phyloP scores from a whole-genome alignment of 1,139 yeast species.

The Meyerozyma carpophila region DNA sequence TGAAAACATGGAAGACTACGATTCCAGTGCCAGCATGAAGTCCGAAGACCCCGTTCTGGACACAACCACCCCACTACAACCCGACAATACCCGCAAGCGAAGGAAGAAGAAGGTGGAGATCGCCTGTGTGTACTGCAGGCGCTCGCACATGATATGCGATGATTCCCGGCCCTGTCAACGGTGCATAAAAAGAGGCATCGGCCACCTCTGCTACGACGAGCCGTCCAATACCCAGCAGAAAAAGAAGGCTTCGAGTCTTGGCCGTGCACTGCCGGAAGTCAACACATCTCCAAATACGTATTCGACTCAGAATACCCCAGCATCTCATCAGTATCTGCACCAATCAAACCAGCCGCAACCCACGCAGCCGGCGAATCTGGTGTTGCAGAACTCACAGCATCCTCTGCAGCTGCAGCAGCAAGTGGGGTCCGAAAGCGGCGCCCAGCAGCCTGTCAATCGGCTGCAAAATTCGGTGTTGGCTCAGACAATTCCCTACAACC shows the following conservation, averaged over 20 bases:
- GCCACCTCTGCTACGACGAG: slow-evolving; percentile 85
- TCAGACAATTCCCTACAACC: slow-evolving; percentile 47
- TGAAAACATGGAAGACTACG: slow-evolving; percentile 1
- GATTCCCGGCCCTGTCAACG: slow-evolving; percentile 80
- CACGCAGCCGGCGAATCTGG: background rate
- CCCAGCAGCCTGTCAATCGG: background rate
- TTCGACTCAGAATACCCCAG: background rate
- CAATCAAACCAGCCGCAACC: background rate
- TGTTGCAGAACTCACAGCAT: background rate
- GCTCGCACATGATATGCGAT: slow-evolving; percentile 95
- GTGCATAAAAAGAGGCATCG: slow-evolving; percentile 83
- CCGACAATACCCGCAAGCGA: slow-evolving; percentile 13
- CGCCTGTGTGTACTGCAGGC: slow-evolving; percentile 88
- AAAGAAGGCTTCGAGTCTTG: slow-evolving; percentile 32
- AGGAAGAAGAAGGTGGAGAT: slow-evolving; percentile 54
- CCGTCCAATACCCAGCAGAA: slow-evolving; percentile 44
- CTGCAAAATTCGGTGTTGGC: slow-evolving; percentile 29
- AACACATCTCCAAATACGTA: background rate
- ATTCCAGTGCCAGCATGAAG: background rate
- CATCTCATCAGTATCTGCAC: background rate
- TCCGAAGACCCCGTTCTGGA: background rate
- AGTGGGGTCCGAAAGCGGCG: slow-evolving; percentile 5
- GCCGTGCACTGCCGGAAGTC: slow-evolving; percentile 5
- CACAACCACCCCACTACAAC: background rate
- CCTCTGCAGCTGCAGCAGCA: slow-evolving; percentile 5